Evolutionary conservation across 768 basidiomycete genomes (phyloP).

Genomic region (Cystofilobasidium bisporidii): DNA sequence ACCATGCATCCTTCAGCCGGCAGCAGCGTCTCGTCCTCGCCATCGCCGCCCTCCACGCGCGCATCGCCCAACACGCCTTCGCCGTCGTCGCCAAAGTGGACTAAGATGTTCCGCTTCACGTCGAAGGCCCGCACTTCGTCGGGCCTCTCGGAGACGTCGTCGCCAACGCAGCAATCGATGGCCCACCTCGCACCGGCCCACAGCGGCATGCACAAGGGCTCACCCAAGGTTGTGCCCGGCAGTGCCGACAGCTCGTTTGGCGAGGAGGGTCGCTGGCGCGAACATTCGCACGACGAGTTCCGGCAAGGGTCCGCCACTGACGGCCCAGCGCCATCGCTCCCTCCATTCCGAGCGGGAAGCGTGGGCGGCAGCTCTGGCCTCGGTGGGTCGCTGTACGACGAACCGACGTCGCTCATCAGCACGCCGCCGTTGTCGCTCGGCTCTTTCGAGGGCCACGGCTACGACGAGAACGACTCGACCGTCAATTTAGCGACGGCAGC

Average conservation of each 20-base stretch:
- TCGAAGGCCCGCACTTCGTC: constrained; percentile 47
- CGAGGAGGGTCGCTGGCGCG: neutral
- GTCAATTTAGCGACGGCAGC: neutral
- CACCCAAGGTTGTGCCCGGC: neutral
- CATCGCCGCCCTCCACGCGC: neutral
- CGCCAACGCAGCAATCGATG: neutral
- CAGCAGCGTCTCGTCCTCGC: neutral
- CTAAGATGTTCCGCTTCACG: constrained; percentile 24
- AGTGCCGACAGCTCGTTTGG: constrained; percentile 6
- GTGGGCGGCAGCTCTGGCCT: neutral
- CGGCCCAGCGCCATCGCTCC: neutral
- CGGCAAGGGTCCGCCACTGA: neutral
- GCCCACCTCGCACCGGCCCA: constrained; percentile 54
- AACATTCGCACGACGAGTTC: neutral
- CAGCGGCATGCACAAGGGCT: neutral
- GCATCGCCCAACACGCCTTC: constrained; percentile 1
- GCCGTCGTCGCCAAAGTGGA: constrained; percentile 18
- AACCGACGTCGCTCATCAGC: neutral
- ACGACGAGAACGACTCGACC: constrained; percentile 2
- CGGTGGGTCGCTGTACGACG: neutral
- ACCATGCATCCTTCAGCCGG: neutral
- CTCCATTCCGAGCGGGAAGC: neutral
- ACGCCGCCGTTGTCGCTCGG: neutral
- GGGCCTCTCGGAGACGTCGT: constrained; percentile 52
- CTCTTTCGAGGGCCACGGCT: neutral